These are phyloP conservation scores for Tricholoma sp. DNA, from an alignment of 768 basidiomycete genomes.

Conservation along the genomic window DNA sequence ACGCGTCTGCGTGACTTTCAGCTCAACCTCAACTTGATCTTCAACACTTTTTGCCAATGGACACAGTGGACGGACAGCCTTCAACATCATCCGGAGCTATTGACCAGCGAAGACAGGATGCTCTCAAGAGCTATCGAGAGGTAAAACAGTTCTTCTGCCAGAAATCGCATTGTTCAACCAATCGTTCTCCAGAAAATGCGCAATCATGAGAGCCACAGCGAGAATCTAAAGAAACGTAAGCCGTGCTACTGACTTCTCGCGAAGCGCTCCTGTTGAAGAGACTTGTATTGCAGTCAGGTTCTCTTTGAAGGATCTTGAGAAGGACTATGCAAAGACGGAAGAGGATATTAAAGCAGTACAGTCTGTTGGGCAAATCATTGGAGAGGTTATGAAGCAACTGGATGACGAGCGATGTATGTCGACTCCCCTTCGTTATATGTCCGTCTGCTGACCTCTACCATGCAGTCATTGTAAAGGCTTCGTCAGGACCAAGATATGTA, in stretches of 20 bases:
- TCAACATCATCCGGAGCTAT: conserved; percentile 58
- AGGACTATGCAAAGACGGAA: conserved; percentile 91
- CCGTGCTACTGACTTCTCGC: conserved; percentile 7
- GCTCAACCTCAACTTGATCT: no score
- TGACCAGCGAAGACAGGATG: conserved; percentile 69
- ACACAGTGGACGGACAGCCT: conserved; percentile 37
- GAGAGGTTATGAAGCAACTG: conserved; percentile 97
- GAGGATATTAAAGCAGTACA: conserved; percentile 99
- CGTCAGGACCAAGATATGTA: conserved; percentile 96
- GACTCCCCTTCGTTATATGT: background rate
- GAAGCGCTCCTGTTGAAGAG: background rate
- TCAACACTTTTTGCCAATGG: background rate
- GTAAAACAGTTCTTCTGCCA: conserved; percentile 28
- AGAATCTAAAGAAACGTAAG: conserved; percentile 87
- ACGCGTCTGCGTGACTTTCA: conserved; percentile 27
- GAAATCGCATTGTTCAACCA: background rate
- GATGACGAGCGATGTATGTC: conserved; percentile 94
- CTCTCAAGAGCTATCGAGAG: conserved; percentile 73
- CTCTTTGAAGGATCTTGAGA: conserved; percentile 84
- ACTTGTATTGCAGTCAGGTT: conserved; percentile 63
- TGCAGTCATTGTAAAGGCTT: conserved; percentile 96
- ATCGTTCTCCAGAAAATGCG: conserved; percentile 76
- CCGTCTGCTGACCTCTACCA: conserved; percentile 1
- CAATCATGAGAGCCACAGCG: conserved; percentile 81
- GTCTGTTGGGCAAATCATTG: conserved; percentile 98